Evolutionary conservation across 2,329 filamentous ascomycete genomes (phyloP).

Genomic region (Phaeosphaeriaceae sp.): DNA sequence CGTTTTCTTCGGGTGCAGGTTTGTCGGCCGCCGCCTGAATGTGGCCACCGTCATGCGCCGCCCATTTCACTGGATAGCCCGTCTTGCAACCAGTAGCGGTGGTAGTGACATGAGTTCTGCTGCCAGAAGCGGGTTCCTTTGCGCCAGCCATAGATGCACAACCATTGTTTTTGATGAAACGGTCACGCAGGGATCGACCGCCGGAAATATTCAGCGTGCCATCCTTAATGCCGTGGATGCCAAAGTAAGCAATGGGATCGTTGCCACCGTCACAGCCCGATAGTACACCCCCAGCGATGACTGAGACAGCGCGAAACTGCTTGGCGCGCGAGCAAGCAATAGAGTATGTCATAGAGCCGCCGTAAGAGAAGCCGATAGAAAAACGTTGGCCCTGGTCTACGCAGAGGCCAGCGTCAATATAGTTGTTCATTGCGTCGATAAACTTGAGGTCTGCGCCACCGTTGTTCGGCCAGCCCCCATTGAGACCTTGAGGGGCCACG

Average conservation of each 20-base stretch:
- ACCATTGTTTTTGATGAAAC: constrained; percentile 47
- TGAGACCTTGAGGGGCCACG: constrained; percentile 51
- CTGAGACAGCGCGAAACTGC: constrained; percentile 49
- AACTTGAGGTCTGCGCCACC: constrained; percentile 52
- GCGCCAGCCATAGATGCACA: constrained; percentile 27
- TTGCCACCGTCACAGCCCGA: constrained; percentile 36
- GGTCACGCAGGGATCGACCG: constrained; percentile 47
- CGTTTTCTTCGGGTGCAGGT: constrained; percentile 26
- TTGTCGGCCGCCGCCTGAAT: constrained; percentile 8
- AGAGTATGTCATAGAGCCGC: constrained; percentile 51
- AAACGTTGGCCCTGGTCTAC: constrained; percentile 51
- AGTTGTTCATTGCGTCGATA: constrained; percentile 48
- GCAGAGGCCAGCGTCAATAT: constrained; percentile 50
- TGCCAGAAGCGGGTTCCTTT: constrained; percentile 21
- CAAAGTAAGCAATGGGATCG: constrained; percentile 38
- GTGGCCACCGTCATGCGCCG: constrained; percentile 23
- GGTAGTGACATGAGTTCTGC: constrained; percentile 16
- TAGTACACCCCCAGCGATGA: constrained; percentile 20
- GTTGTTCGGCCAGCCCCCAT: constrained; percentile 51
- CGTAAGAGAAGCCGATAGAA: constrained; percentile 54
- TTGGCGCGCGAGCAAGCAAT: constrained; percentile 52
- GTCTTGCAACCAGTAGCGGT: constrained; percentile 30
- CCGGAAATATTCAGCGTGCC: constrained; percentile 42
- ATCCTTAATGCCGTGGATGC: constrained; percentile 49
- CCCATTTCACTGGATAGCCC: constrained; percentile 44